Evolutionary conservation across 2,329 filamentous ascomycete species (phyloP), one percentile per base, ranked within the genome.

Genomic region (Colletotrichum gloeosporioides): DNA sequence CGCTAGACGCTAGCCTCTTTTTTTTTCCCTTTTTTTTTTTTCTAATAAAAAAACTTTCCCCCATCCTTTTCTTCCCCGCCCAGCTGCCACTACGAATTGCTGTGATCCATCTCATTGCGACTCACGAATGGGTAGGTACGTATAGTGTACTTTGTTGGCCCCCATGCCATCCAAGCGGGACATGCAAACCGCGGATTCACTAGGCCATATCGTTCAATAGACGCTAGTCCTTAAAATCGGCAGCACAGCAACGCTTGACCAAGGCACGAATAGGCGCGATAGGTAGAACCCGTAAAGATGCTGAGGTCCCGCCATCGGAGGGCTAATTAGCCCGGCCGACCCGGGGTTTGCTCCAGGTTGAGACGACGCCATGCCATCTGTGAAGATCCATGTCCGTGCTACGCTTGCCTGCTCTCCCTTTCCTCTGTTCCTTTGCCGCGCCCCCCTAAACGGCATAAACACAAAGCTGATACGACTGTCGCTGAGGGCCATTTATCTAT

Each of bases 261-360:
- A 44, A 44, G 39, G 39, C 53, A 39, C n/a, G 22, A 32, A 32
- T 61, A 36, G 36, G 39, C 32, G 66, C 63, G 62, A 27, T 22
- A 62, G 32, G 68, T 59, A 49, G 32, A 29, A 10, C 64, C 67
- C 32, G n/a, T 44, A n/a, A 44, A n/a, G 12, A 44, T 44, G 39
- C 39, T 44, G 39, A 44, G 39, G 62, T 63, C 29, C 62, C 55
- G 15, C 69, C 62, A 75, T 73, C 73, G 73, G 73, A 67, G 69
- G 73, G 62, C 73, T 75, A 75, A 68, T 75, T 68, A 75, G 63
- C 69, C 73, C 73, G 73, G 69, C 73, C 73, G 73, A 68, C 69
- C 69, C 69, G 55, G 73, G 55, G 69, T 39, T 63, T 68, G 62
- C 73, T 68, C 62, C 69, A 73, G 61, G 69, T 75, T 73, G 69